Evolutionary conservation across 176 grass and related monocot species (phyloP).

Genomic region (bread wheat (Triticum aestivum)): DNA sequence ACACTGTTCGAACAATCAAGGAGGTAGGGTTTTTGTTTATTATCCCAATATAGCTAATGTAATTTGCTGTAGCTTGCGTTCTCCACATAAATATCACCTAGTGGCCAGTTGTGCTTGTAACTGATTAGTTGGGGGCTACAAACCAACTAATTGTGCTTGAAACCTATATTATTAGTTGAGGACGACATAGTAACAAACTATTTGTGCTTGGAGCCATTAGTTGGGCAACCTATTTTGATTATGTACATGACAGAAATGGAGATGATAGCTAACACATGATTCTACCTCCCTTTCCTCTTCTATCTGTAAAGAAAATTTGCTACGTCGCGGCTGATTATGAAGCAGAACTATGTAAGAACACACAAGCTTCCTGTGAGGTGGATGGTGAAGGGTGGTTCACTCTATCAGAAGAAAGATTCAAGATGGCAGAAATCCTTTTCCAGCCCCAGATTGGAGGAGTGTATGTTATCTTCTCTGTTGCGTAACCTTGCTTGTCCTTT

Average conservation of each 20-base stretch:
- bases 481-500: neutral
- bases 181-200: neutral
- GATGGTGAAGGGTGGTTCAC: slow-evolving; percentile 83
- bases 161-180: neutral
- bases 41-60: neutral
- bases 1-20: slow-evolving; percentile 88
- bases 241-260: neutral
- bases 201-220: slow-evolving; percentile 9
- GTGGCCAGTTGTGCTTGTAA: neutral
- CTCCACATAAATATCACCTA: neutral
- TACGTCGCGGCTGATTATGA: slow-evolving; percentile 86
- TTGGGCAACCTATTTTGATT: neutral
- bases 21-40: slow-evolving; percentile 57
- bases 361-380: slow-evolving; percentile 69
- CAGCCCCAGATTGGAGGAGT: slow-evolving; percentile 76
- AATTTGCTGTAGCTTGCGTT: neutral
- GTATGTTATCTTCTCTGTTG: slow-evolving; percentile 44
- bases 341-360: slow-evolving; percentile 67
- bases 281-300: slow-evolving; percentile 28
- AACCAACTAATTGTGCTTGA: neutral
- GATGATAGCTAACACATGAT: slow-evolving; percentile 7
- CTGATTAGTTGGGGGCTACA: neutral
- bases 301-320: slow-evolving; percentile 77
- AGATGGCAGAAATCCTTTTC: slow-evolving; percentile 81
- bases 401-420: slow-evolving; percentile 79